Base-by-base conservation (phyloP, 1,139 yeast species). In the Nakaseomyces nivariensis region DNA sequence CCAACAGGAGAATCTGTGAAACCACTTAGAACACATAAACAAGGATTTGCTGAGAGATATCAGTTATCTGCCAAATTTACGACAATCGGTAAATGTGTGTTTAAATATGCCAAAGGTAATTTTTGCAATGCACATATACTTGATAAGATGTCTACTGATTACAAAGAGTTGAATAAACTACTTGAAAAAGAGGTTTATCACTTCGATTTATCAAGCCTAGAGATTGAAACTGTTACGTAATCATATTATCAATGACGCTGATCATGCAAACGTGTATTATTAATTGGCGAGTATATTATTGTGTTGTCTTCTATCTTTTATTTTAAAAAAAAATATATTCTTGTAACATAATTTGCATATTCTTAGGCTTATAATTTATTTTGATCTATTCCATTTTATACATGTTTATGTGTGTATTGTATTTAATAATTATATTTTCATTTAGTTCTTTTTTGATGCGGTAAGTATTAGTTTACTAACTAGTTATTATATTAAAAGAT, bases 1-100 rank as follows among this genome's bases (percentile, higher is more conserved):
- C 27, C 33, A 11, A 37, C 22, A 11, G 31, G 48, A 9, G 27
- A 24, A 43, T 31, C 37, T 41, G 43, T 44, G 34, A 40, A 34
- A 40, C 46, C 46, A 10, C 45, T 49, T 3, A 42, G 48, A n/a
- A 46, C 37, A 10, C 43, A 48, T 25, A 58, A 54, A 42, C 65
- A 63, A 51, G 61, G 63, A 11, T 64, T 64, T 50, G 57, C 59
- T 17, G 59, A 58, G 37, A 60, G 62, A 31, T 63, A 64, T 45
- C 66, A 63, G 31, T 49, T 64, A n/a, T 61, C 67, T 1, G 58
- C 56, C 24, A 64, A 63, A 46, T 63, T 58, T 43, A 50, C 62
- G 17, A 52, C 54, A 3, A 58, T 63, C 41, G 64, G 64, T 1
- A 58, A 57, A 48, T 61, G 64, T 49, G 59, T 63, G 24, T 62